Evolutionary conservation across 345 rosid species (phyloP), one percentile per base, ranked within the genome.

Genomic region (Citrus hindsii): DNA sequence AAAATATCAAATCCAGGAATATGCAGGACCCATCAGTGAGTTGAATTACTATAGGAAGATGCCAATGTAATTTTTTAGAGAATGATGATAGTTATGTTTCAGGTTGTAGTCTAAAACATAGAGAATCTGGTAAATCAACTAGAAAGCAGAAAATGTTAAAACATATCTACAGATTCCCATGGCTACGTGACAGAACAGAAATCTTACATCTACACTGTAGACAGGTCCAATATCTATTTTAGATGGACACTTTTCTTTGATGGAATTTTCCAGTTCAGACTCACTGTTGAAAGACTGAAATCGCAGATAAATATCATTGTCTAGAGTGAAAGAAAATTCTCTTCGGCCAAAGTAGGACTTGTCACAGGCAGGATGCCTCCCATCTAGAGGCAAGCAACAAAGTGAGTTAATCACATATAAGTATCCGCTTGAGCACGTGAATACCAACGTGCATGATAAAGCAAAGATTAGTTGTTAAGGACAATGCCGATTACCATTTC

Each of bases 171-270:
- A 33, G 40, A 66, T 64, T n/a, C 37, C 73, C 5, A 37, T 38
- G 25, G 27, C 37, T 64, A 9, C 18, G 12, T 32, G 37, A 22
- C 12, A 37, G 18, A 46, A 22, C 0, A 2, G 33, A 67, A 71
- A 74, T 53, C 92, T 89, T 87, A 94, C 98, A 86, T 90, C 93
- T 14, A 93, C 93, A 25, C 81, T 92, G 82, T 93, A 95, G 51
- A 93, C 92, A 67, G 99, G 94, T 5, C 98, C 98, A 9, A 93
- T 91, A 78, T 93, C 99, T 74, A 95, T 93, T 88, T 93, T 95
- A 83, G 86, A 83, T 0, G 98, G 99, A 59, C 87, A 92, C 51
- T 85, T 86, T 13, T 83, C 90, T 85, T 81, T 91, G 76, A 93
- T 87, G 21, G 94, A 75, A 38, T 71, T 85, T 77, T 95, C 97